A percentile compares a stretch with the other conserved stretches of the same genome.
Evolutionary conservation across 192 early-diverging fungal genomes (phyloP).

Genomic region (Podila horticola): DNA sequence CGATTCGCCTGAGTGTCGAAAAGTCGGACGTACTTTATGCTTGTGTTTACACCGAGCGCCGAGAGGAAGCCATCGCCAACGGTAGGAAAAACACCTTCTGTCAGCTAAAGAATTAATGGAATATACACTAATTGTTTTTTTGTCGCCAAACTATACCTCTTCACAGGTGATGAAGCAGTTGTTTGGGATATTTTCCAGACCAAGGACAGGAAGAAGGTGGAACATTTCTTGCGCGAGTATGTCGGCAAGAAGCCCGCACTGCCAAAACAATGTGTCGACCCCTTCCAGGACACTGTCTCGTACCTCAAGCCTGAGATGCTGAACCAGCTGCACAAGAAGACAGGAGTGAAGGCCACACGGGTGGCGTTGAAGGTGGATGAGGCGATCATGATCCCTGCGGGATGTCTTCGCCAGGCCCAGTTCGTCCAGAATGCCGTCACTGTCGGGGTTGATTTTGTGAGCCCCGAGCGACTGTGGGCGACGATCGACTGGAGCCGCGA

Average conservation of each 20-base stretch:
- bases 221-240: not conserved
- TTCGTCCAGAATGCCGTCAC: not conserved
- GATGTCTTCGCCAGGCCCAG: not conserved
- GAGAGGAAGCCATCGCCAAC: no score
- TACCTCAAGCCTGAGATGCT: not conserved
- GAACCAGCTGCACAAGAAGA: not conserved
- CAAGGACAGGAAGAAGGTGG: not conserved
- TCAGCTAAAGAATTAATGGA: not conserved
- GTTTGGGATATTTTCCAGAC: not conserved
- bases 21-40: no score
- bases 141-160: not conserved
- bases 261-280: not conserved
- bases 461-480: constrained; percentile 2
- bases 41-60: no score
- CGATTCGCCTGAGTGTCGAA: no score
- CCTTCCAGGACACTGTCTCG: not conserved
- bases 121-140: not conserved
- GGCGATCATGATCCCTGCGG: constrained; percentile 1
- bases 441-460: not conserved
- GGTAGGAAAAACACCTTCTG: no score
- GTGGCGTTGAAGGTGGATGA: not conserved
- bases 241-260: not conserved
- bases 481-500: not conserved
- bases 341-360: not conserved
- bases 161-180: not conserved